phyloP scores from a whole-genome alignment of 164 flowering plant genomes.

The Brasenia schreberi region DNA sequence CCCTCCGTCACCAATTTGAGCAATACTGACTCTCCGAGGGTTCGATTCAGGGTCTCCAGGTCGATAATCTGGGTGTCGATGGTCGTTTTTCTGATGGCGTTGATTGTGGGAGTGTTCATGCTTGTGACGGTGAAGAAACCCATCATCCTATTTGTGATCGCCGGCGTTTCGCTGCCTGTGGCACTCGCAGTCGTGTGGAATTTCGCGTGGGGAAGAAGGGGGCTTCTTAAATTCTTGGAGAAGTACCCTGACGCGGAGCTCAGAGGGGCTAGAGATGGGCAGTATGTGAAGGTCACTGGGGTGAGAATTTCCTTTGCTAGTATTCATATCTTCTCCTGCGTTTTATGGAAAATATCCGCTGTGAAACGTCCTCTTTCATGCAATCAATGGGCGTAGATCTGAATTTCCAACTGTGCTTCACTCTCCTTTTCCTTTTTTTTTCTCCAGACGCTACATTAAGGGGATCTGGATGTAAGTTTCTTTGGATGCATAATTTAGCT shows the following conservation, averaged over 20 bases:
- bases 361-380: no score
- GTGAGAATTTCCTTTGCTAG: conserved; percentile 15
- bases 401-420: no score
- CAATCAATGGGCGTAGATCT: no score
- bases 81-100: conserved; percentile 43
- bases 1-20: conserved; percentile 42
- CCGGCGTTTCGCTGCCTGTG: conserved; percentile 27
- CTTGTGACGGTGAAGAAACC: conserved; percentile 69
- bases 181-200: conserved; percentile 46
- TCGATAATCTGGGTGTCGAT: conserved; percentile 55
- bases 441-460: no score
- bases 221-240: conserved; percentile 42
- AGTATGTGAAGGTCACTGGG: conserved; percentile 92
- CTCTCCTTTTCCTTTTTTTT: no score
- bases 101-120: conserved; percentile 67
- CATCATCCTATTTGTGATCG: conserved; percentile 49
- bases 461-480: no score
- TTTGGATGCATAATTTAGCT: no score
- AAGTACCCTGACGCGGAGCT: conserved; percentile 83
- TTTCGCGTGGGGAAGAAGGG: conserved; percentile 38
- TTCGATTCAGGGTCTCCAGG: not conserved
- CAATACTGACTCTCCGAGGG: no score
- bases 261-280: conserved; percentile 80
- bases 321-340: no score
- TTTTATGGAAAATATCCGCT: no score